Evolutionary conservation across 352 stramenopile species (phyloP).

Genomic region (Pythium scleroteichum): DNA sequence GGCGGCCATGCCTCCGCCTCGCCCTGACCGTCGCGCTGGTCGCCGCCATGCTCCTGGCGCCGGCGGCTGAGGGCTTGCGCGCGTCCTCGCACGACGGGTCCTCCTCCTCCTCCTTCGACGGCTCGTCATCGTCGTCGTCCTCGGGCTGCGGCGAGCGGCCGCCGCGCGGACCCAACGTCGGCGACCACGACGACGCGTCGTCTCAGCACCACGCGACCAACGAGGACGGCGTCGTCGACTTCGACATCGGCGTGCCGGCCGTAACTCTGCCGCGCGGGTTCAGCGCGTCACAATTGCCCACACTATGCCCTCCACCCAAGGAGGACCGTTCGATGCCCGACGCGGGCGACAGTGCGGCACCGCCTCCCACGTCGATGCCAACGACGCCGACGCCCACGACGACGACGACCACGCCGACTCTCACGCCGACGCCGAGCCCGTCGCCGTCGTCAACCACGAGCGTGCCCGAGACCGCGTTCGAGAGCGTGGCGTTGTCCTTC

Average conservation of each 20-base stretch:
- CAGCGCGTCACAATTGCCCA: no score
- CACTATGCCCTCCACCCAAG: background rate
- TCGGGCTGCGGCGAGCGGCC: background rate
- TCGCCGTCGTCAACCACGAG: background rate
- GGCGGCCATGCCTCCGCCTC: background rate
- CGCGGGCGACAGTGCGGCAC: background rate
- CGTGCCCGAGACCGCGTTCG: background rate
- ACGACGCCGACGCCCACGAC: background rate
- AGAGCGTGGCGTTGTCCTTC: background rate
- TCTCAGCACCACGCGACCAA: background rate
- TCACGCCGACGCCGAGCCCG: background rate
- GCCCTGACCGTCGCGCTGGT: background rate
- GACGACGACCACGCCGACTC: background rate
- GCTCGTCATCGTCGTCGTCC: conserved; percentile 4
- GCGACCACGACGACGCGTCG: background rate
- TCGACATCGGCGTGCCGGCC: background rate
- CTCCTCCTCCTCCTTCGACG: conserved; percentile 2
- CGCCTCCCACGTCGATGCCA: no score
- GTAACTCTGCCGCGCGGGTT: no score
- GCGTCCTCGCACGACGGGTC: background rate
- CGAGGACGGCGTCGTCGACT: background rate
- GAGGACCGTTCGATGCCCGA: background rate
- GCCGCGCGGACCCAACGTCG: conserved; percentile 4
- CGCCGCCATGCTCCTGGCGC: background rate
- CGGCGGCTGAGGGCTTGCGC: background rate